These are phyloP conservation scores for Larix sibirica DNA, from an alignment of 83 land plant genomes.

Conservation along the genomic window DNA sequence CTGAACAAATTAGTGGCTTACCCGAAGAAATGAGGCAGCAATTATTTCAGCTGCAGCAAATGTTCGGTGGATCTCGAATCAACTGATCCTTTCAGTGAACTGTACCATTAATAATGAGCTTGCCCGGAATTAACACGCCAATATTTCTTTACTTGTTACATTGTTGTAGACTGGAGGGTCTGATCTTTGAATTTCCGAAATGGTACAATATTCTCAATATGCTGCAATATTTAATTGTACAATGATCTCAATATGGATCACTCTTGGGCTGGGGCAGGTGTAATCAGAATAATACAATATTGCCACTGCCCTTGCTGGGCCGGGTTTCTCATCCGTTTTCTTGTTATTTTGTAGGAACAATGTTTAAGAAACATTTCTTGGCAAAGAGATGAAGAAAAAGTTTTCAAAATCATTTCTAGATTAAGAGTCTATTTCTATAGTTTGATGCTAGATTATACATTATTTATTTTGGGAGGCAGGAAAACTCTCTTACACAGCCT, in stretches of 20 bases:
- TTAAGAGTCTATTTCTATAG: too few relatives aligned
- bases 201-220: neutral
- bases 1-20: conserved; percentile 83
- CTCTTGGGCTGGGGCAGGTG: too few relatives aligned
- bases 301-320: neutral
- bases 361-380: too few relatives aligned
- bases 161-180: neutral
- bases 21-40: conserved; percentile 90
- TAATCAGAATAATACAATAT: too few relatives aligned
- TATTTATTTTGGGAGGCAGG: too few relatives aligned
- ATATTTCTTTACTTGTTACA: neutral
- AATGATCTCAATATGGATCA: too few relatives aligned
- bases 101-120: neutral
- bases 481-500: too few relatives aligned
- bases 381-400: too few relatives aligned
- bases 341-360: too few relatives aligned
- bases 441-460: too few relatives aligned
- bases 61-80: conserved; percentile 37
- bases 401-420: too few relatives aligned
- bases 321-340: too few relatives aligned
- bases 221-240: neutral
- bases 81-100: neutral
- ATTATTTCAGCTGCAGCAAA: conserved; percentile 83
- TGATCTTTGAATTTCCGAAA: neutral
- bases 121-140: neutral